Percentiles rank a stretch among this genome's conserved stretches.
Conservation (phyloP, 768 basidiomycete species). For the Lentinula lateritia region DNA sequence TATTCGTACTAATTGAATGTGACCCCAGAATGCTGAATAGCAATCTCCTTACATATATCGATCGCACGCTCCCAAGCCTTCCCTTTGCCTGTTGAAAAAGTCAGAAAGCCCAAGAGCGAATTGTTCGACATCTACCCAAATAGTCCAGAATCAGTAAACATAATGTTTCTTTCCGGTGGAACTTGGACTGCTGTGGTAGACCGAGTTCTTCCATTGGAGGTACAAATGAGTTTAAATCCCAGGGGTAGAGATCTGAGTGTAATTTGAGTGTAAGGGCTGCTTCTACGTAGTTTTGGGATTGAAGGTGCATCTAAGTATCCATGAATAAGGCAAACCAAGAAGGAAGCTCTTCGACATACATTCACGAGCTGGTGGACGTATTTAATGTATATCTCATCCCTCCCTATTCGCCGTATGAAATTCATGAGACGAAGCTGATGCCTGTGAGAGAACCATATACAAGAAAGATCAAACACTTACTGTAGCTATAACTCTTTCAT, state of each 20-base stretch:
- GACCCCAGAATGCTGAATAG: slow-evolving; percentile 79
- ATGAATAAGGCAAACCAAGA: background rate
- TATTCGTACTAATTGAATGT: slow-evolving; percentile 81
- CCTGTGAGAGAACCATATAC: slow-evolving; percentile 8
- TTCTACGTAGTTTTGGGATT: slow-evolving; percentile 87
- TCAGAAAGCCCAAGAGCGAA: slow-evolving; percentile 3
- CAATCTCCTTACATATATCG: slow-evolving; percentile 88
- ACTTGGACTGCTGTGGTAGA: slow-evolving; percentile 88
- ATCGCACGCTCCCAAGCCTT: slow-evolving; percentile 97
- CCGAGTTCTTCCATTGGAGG: slow-evolving; percentile 87
- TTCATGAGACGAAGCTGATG: slow-evolving; percentile 81
- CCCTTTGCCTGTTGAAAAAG: slow-evolving; percentile 63
- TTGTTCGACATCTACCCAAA: slow-evolving; percentile 49
- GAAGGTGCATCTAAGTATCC: slow-evolving; percentile 66
- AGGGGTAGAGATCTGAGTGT: slow-evolving; percentile 89
- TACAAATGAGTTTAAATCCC: slow-evolving; percentile 79
- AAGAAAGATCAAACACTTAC: slow-evolving; percentile 28
- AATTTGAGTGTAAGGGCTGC: slow-evolving; percentile 91
- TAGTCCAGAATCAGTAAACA: slow-evolving; percentile 92
- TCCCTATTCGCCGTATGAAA: slow-evolving; percentile 86
- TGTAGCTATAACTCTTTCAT: slow-evolving; percentile 91
- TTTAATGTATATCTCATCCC: slow-evolving; percentile 93
- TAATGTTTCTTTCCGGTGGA: slow-evolving; percentile 90
- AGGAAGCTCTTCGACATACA: slow-evolving; percentile 36
- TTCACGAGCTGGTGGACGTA: slow-evolving; percentile 94